Percentiles rank a stretch among this genome's conserved stretches.
phyloP scores from a whole-genome alignment of 192 early-diverging fungal genomes.

The Coemansia sp. region DNA sequence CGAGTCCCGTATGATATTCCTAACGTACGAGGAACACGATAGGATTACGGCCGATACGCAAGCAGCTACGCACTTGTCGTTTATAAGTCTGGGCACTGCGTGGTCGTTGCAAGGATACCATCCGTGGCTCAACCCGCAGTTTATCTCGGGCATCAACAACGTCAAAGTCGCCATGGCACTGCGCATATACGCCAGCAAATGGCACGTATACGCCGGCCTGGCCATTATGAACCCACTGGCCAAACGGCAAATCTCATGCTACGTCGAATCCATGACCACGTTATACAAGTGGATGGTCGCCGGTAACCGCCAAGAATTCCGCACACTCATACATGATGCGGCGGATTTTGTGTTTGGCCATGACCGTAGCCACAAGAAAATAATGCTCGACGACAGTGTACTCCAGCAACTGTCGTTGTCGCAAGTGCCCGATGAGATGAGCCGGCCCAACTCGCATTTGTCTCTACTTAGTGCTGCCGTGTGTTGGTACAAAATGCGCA shows the following conservation, averaged over 20 bases:
- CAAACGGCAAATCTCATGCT: conserved; percentile 81
- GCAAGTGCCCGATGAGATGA: conserved; percentile 67
- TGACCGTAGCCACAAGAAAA: conserved; percentile 59
- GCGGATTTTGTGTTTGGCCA: conserved; percentile 83
- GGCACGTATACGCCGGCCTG: conserved; percentile 95
- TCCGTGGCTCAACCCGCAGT: conserved; percentile 88
- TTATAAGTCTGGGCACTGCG: conserved; percentile 91
- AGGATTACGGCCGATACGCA: conserved; percentile 97
- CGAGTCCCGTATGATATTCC: conserved; percentile 77
- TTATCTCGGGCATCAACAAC: conserved; percentile 94
- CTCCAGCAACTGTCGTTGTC: conserved; percentile 89
- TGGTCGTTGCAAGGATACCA: conserved; percentile 82
- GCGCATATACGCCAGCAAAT: conserved; percentile 92
- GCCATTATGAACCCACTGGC: conserved; percentile 93
- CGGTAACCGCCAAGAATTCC: conserved; percentile 78
- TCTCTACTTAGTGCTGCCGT: conserved; percentile 92
- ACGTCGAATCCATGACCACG: conserved; percentile 80
- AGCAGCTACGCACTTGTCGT: conserved; percentile 94
- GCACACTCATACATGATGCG: conserved; percentile 66
- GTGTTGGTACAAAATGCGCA: conserved; percentile 82
- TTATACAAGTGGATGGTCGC: conserved; percentile 95
- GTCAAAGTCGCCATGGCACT: conserved; percentile 93
- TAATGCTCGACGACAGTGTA: conserved; percentile 80
- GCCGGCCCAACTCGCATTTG: conserved; percentile 86
- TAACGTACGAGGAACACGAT: conserved; percentile 87